Evolutionary conservation across 176 grass and related monocot genomes (phyloP).

Genomic region (Raddia distichophylla): DNA sequence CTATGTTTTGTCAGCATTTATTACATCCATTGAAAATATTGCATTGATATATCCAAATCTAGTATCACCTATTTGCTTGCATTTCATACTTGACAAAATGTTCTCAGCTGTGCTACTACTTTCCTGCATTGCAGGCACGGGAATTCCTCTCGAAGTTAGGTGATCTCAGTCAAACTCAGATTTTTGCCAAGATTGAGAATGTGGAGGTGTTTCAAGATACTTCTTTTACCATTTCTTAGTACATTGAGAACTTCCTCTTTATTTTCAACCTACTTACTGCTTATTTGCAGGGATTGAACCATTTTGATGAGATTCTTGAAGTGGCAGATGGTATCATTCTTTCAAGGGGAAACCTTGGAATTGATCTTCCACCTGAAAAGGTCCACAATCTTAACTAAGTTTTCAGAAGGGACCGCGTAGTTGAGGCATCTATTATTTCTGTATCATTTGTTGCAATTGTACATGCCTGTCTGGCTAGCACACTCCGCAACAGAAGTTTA

Average conservation of each 20-base stretch:
- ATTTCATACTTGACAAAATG: not conserved
- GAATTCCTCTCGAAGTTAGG: slow-evolving; percentile 84
- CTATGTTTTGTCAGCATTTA: not conserved
- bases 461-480: not conserved
- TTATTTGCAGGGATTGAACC: slow-evolving; percentile 80
- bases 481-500: not conserved
- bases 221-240: not conserved
- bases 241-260: not conserved
- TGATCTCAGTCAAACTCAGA: slow-evolving; percentile 92
- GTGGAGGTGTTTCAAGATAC: slow-evolving; percentile 68
- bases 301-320: slow-evolving; percentile 96
- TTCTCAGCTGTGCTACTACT: not conserved
- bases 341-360: slow-evolving; percentile 92
- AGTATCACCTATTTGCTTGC: not conserved
- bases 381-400: slow-evolving; percentile 39
- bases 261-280: slow-evolving; percentile 18
- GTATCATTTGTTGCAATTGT: not conserved
- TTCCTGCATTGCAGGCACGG: slow-evolving; percentile 57
- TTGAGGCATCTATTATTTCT: not conserved
- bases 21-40: slow-evolving; percentile 11
- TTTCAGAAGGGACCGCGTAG: not conserved
- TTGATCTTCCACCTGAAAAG: slow-evolving; percentile 99
- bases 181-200: slow-evolving; percentile 99
- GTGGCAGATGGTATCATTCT: slow-evolving; percentile 97
- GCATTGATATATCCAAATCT: slow-evolving; percentile 11